Evolutionary conservation across 2,329 filamentous ascomycete species (phyloP), one percentile per base, ranked within the genome.

Genomic region (Phialemoniopsis sp.): DNA sequence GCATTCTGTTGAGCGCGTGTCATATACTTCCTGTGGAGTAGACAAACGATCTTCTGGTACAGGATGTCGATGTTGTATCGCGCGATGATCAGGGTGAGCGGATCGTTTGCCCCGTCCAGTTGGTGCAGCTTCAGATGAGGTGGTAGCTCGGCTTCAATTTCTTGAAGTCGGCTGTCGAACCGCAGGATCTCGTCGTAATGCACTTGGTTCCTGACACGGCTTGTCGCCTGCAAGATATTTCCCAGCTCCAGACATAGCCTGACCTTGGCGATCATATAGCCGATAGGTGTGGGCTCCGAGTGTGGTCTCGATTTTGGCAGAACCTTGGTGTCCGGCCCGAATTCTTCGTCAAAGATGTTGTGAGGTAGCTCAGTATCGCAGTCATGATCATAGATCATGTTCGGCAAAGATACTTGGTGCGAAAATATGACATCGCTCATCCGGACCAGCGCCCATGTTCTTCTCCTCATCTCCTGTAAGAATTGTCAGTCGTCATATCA

Each of bases 1-100:
- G 85, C 71, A 51, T 91, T 93, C 43, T 86, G 78, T 35, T 86
- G 73, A 5, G 89, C 87, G 43, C 82, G 78, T n/a, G 78, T 72
- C 42, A 95, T 75, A 58, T 93, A 96, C 47, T 89, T 89, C 37
- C 89, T 78, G 60, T 98, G 93, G 30, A 98, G 75, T 16, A 95
- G 78, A 52, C 89, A 94, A 52, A 95, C 76, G 14, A 89, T 86
- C 64, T 95, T 95, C 47, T 94, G 82, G 56, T 89, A 95, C 5
- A 96, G 66, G 36, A 93, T 83, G 45, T 93, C 87, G 26, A 96
- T 68, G 41, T 85, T 86, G 57, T 89, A 90, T 19, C 90, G 82
- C 37, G 90, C 85, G 67, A 95, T 85, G 42, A 96, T 82, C 43
- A 93, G 76, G 18, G 88, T 87, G 59, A 93, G 81, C 14, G 94